phyloP scores from a whole-genome alignment of 2,329 filamentous ascomycete genomes.

The Orbilia quercus region DNA sequence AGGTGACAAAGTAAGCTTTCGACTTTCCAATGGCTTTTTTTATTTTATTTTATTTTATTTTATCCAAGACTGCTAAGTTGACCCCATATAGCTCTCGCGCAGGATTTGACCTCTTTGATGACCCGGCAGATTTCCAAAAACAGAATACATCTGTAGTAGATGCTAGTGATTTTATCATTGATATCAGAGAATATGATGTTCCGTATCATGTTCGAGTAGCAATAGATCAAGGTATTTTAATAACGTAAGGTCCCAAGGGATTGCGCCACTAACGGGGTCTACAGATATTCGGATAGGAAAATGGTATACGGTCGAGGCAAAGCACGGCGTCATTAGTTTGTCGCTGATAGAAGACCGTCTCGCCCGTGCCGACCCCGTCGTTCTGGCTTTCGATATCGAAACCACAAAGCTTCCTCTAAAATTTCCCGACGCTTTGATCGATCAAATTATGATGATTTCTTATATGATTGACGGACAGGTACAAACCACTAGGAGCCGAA shows the following conservation, averaged over 20 bases:
- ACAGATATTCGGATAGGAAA: slow-evolving; percentile 92
- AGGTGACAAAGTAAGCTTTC: slow-evolving; percentile 81
- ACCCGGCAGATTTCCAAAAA: slow-evolving; percentile 80
- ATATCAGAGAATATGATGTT: slow-evolving; percentile 99
- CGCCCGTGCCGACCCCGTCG: slow-evolving; percentile 91
- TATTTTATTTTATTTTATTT: too few relatives aligned
- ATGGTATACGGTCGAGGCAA: slow-evolving; percentile 96
- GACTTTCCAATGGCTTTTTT: background rate
- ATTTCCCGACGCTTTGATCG: slow-evolving; percentile 92
- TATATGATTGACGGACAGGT: slow-evolving; percentile 98
- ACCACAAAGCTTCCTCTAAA: slow-evolving; percentile 95
- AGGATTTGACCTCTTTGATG: slow-evolving; percentile 94
- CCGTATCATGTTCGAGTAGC: slow-evolving; percentile 99
- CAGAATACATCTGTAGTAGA: slow-evolving; percentile 80
- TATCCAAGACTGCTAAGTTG: slow-evolving; percentile 52
- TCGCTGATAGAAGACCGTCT: slow-evolving; percentile 86
- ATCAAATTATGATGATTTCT: slow-evolving; percentile 99
- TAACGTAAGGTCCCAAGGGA: too few relatives aligned
- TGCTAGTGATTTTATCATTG: slow-evolving; percentile 95
- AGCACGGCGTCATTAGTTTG: slow-evolving; percentile 87
- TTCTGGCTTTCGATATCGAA: slow-evolving; percentile 99
- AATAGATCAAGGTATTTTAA: slow-evolving; percentile 80
- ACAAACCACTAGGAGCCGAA: background rate
- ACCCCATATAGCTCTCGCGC: slow-evolving; percentile 72
- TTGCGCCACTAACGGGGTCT: slow-evolving; percentile 9